Base-by-base conservation (phyloP, 495 filamentous ascomycete genomes). In the Podospora pseudopauciseta region DNA sequence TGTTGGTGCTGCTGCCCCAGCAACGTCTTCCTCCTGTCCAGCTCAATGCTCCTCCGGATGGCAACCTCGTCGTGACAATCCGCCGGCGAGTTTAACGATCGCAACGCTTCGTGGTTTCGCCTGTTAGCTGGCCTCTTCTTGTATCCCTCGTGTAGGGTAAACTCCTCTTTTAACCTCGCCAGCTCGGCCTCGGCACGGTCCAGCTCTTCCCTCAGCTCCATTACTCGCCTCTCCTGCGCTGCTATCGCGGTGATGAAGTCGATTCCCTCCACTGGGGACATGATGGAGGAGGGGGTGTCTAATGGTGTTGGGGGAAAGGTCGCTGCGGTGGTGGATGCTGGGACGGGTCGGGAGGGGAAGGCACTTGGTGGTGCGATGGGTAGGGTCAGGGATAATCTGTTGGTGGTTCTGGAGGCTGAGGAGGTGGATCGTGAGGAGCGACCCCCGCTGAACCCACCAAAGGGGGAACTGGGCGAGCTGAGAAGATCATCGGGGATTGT, bases 151-250 rank as follows among this genome's bases (percentile, higher is more conserved):
- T 94, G 89, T 27, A 82, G 77, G 2, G 90, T 85, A 92, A 92
- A 89, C 73, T 95, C 91, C 68, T 86, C 90, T 78, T 97, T 97
- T 60, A 98, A 81, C 66, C 81, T 86, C 39, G 81, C 79, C 66
- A 99, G 80, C 44, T 97, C 92, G 4, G 78, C 75, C 74, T 98
- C 95, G 11, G 95, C 94, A 64, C 88, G 88, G 7, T 80, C 77
- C 15, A 99, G 83, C 76, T 97, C 95, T 76, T 98, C 95, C 61
- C 88, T 89, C 34, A 98, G 82, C 81, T 98, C 95, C 56, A 99
- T 80, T 5, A 99, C 94, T 63, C 87, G 88, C n/a, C 95, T 88
- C 76, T 99, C 95, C 78, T 97, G 93, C 5, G 92, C 90, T 16
- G 95, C 95, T 65, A 98, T 89, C 39, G 92, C 91, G 49, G 92